Base-by-base conservation (phyloP, 441 rosid species). In the Mallotus japonicus region DNA sequence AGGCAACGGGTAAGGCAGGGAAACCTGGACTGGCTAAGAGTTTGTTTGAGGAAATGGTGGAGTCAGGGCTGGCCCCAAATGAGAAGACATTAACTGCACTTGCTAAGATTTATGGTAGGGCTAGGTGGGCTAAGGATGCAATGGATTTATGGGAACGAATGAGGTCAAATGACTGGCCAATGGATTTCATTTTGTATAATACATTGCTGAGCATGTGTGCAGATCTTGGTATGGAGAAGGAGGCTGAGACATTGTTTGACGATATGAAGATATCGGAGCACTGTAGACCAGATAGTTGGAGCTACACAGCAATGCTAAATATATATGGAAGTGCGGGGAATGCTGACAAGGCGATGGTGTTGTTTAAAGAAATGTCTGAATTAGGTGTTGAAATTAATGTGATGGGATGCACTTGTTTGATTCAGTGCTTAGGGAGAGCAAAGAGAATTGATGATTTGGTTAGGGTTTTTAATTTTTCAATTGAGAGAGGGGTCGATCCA, bases 181-280 rank as follows among this genome's bases (percentile, higher is more conserved):
- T 89, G 92, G 97, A 95, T 76, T 89, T 92, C 74, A 84, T 91
- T 77, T 75, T 95, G 81, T 89, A 87, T 60, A 95, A 95, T 66
- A 92, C 99, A 0, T 76, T 95, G 96, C 82, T 95, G 83, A 91
- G 85, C 70, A 91, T 95, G 96, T 95, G 96, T 63, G 96, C 97
- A 1, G 97, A 91, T 82, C 84, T 92, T 67, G 99, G 96, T 61
- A 78, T 91, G 74, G 95, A 86, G 70, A 93, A 91, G 73, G 99
- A 88, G 74, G 99, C 99, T 0, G 97, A 92, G 87, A 85, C 72
- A 76, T 67, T 91, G 73, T 95, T 95, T 73, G 76, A 79, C 73
- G 95, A 92, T 70, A 92, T 95, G 97, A 95, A 92, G 78, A 79
- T 66, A 65, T 87, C 91, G 0, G 80, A 77, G 75, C 66, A 66